phyloP scores from a whole-genome alignment of 371 early-diverging fungal species.

The Mucor circinelloides region DNA sequence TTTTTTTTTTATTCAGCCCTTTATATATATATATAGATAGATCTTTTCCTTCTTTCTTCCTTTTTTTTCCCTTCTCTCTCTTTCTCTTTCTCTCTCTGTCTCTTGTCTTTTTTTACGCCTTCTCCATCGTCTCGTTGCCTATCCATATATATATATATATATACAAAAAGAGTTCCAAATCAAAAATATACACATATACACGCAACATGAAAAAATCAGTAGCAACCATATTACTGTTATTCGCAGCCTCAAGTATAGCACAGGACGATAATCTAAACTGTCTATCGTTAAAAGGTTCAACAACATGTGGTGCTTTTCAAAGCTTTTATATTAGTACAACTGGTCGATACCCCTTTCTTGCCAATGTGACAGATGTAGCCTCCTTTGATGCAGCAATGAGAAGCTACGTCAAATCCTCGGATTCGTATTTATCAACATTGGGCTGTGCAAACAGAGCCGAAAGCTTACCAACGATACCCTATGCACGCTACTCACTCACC shows the following conservation, averaged over 20 bases:
- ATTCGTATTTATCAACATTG: conserved; percentile 26
- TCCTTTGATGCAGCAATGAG: conserved; percentile 41
- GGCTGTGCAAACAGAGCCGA: conserved; percentile 32
- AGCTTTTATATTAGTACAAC: conserved; percentile 42
- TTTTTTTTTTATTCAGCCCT: conserved; percentile 1
- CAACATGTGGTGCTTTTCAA: conserved; percentile 44
- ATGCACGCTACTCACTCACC: conserved; percentile 48
- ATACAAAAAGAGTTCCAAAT: neutral
- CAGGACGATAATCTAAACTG: conserved; percentile 16
- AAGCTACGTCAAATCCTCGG: conserved; percentile 28
- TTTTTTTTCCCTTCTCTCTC: neutral
- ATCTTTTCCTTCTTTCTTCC: neutral
- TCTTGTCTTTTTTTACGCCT: neutral
- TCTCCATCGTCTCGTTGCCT: neutral
- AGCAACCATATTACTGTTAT: conserved; percentile 5
- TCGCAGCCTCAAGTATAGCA: conserved; percentile 1
- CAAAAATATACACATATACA: neutral
- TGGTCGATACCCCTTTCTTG: conserved; percentile 30
- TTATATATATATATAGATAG: neutral
- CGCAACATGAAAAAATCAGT: neutral
- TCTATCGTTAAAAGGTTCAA: conserved; percentile 37
- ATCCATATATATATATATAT: neutral
- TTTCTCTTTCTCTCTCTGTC: neutral
- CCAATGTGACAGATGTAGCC: conserved; percentile 29
- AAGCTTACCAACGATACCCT: conserved; percentile 26